phyloP scores from a whole-genome alignment of 169 alveolate species.

The Cardiosporidium cionae region DNA sequence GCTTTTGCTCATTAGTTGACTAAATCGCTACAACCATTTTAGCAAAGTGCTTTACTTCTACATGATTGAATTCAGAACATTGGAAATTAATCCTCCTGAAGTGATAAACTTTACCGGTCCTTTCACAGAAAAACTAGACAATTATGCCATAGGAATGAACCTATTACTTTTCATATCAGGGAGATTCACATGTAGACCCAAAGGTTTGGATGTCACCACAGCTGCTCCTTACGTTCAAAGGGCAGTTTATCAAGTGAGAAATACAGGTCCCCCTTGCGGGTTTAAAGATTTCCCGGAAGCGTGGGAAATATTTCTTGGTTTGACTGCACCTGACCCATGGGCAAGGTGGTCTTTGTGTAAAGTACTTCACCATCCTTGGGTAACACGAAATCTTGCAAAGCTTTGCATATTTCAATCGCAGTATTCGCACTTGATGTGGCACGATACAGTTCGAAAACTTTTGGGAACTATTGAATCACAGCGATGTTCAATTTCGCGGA shows the following conservation, averaged over 20 bases:
- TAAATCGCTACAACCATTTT: neutral
- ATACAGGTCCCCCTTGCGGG: conserved; percentile 47
- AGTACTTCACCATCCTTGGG: conserved; percentile 60
- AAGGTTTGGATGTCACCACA: conserved; percentile 57
- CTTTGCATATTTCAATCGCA: neutral
- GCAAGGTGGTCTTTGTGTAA: conserved; percentile 49
- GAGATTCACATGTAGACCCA: conserved; percentile 61
- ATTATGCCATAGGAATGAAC: conserved; percentile 66
- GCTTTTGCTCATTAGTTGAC: neutral
- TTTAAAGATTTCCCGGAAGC: conserved; percentile 43
- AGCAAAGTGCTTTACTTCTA: too few species aligned
- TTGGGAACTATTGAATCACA: too few species aligned
- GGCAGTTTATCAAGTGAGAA: conserved; percentile 51
- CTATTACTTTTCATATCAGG: conserved; percentile 58
- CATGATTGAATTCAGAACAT: conserved; percentile 27
- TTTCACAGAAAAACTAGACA: conserved; percentile 60
- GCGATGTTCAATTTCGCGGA: too few species aligned
- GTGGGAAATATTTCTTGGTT: conserved; percentile 65
- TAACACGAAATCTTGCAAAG: conserved; percentile 1
- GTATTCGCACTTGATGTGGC: conserved; percentile 13
- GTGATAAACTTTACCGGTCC: conserved; percentile 62
- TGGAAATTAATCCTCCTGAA: conserved; percentile 71
- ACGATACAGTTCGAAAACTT: neutral
- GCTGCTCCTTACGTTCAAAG: conserved; percentile 59
- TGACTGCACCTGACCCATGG: conserved; percentile 58